These are phyloP conservation scores for Populus hybrid DNA, from an alignment of 441 rosid genomes.

Conservation along the genomic window DNA sequence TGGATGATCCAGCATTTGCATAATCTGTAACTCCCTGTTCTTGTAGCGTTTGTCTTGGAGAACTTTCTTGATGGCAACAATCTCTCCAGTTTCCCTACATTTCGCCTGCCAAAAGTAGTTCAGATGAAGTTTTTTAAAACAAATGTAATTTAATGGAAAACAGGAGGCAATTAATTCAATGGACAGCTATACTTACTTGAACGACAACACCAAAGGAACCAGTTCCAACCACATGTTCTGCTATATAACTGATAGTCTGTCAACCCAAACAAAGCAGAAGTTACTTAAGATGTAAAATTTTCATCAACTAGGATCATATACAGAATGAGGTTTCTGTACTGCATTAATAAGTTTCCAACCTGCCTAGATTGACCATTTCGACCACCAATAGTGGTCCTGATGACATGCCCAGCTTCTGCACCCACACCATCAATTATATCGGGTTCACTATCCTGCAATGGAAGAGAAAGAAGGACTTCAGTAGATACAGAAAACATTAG, in stretches of 20 bases:
- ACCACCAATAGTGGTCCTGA: constrained; percentile 78
- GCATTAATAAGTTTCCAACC: constrained; percentile 40
- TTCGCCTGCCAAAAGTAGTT: constrained; percentile 63
- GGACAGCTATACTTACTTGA: constrained; percentile 52
- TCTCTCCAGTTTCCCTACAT: constrained; percentile 96
- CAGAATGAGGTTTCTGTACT: constrained; percentile 1
- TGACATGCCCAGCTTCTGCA: constrained; percentile 88
- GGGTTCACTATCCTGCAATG: constrained; percentile 85
- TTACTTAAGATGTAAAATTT: constrained; percentile 16
- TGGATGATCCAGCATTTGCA: constrained; percentile 98
- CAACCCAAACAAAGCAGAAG: constrained; percentile 25
- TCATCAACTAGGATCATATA: background rate
- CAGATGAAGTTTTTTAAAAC: constrained; percentile 1
- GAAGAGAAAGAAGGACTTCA: background rate
- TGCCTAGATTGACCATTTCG: constrained; percentile 90
- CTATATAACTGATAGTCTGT: constrained; percentile 86
- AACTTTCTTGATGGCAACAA: constrained; percentile 96
- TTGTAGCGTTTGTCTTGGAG: constrained; percentile 97
- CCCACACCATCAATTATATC: constrained; percentile 87
- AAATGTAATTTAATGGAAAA: background rate
- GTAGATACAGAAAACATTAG: background rate
- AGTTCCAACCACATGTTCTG: constrained; percentile 95
- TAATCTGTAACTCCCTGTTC: constrained; percentile 94
- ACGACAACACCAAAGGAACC: constrained; percentile 96
- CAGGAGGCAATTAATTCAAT: background rate